Conservation (phyloP, 805 yeast genomes). For the Metschnikowia vanudenii region DNA sequence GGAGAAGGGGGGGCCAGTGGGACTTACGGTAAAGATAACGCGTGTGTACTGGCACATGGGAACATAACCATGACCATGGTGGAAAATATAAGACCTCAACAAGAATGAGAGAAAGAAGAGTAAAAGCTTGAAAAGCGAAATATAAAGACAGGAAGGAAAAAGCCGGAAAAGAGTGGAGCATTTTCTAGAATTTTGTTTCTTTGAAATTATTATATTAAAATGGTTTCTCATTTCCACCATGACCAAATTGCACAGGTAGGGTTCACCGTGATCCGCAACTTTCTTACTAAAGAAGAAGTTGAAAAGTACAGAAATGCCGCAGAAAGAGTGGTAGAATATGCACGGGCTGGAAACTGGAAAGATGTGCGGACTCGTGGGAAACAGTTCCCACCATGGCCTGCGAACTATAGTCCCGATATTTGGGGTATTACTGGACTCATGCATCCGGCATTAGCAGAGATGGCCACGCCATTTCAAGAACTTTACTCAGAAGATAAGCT, state of each 20-base stretch:
- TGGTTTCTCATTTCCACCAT: slow-evolving; percentile 24
- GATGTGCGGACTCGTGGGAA: slow-evolving; percentile 50
- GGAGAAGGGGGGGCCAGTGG: neutral
- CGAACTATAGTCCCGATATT: slow-evolving; percentile 48
- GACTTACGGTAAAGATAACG: neutral
- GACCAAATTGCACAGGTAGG: slow-evolving; percentile 37
- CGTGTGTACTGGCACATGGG: neutral
- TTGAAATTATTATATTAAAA: neutral
- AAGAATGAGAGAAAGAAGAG: neutral
- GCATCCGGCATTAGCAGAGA: slow-evolving; percentile 44
- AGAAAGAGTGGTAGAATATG: slow-evolving; percentile 36
- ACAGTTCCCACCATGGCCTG: slow-evolving; percentile 60
- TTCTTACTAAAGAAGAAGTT: slow-evolving; percentile 42
- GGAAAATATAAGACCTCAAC: neutral
- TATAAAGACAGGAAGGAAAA: too few species aligned
- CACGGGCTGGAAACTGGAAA: slow-evolving; percentile 49
- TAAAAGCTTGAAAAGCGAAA: neutral
- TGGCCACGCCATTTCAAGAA: slow-evolving; percentile 39
- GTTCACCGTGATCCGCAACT: slow-evolving; percentile 38
- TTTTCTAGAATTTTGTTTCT: neutral
- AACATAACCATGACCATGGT: slow-evolving; percentile 3
- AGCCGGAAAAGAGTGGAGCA: neutral
- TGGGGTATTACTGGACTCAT: slow-evolving; percentile 52
- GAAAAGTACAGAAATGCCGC: slow-evolving; percentile 36
- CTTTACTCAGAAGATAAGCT: slow-evolving; percentile 40